Conservation (phyloP, 2,329 filamentous ascomycete species). For the Blastomyces emzantsi region DNA sequence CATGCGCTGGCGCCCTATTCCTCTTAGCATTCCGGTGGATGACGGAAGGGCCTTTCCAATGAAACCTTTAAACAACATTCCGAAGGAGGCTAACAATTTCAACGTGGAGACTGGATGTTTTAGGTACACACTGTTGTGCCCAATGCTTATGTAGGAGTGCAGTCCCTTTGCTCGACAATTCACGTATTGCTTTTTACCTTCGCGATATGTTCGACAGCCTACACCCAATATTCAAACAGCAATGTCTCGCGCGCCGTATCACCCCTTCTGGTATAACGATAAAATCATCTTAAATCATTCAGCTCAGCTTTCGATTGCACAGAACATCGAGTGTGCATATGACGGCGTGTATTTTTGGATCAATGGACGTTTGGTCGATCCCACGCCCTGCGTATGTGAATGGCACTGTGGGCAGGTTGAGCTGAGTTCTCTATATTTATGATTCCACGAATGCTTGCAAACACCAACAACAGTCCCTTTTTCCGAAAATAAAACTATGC, state of each 20-base stretch:
- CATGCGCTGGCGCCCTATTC: too few relatives aligned
- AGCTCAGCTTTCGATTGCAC: too few relatives aligned
- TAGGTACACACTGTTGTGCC: not conserved
- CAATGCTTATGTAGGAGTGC: constrained; percentile 9
- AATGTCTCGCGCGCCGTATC: constrained; percentile 28
- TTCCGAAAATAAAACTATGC: constrained; percentile 27
- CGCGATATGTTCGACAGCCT: constrained; percentile 37
- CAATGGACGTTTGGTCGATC: constrained; percentile 29
- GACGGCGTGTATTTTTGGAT: constrained; percentile 30
- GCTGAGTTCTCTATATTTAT: not conserved
- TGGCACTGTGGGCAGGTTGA: constrained; percentile 24
- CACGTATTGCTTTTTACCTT: constrained; percentile 35
- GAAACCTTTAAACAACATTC: not conserved
- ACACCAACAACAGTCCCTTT: constrained; percentile 25
- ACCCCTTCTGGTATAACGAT: not conserved
- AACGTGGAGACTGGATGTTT: not conserved
- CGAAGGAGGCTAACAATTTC: not conserved
- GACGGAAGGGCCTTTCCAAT: too few relatives aligned
- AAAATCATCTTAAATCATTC: not conserved
- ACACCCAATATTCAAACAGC: constrained; percentile 33
- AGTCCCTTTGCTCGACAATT: constrained; percentile 20
- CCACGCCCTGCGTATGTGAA: constrained; percentile 34
- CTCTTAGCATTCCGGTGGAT: too few relatives aligned
- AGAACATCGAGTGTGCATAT: constrained; percentile 24
- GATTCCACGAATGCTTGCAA: constrained; percentile 22